Base-by-base conservation (phyloP, 202 grass and related monocot genomes). In the Tripidium arundinaceum region DNA sequence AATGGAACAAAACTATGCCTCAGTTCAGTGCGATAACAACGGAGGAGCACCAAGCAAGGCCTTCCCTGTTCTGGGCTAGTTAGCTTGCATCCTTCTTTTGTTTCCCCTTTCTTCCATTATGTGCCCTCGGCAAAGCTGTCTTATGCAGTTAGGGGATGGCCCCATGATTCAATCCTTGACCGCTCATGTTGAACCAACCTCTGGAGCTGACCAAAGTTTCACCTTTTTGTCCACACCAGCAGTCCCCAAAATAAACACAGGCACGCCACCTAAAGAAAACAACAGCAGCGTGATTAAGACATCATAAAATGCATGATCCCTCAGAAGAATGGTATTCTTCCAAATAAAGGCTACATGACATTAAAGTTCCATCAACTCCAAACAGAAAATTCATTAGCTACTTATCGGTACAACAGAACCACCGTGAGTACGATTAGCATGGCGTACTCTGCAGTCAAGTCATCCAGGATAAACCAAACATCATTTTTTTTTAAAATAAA, bases 151-250 rank as follows among this genome's bases (percentile, higher is more conserved):
- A 75, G 7, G 63, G 14, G 37, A 67, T n/a, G n/a, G n/a, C 52
- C 52, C 19, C 63, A n/a, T n/a, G 47, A 63, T 49, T 16, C 8
- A 26, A 38, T 59, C 15, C 13, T 59, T 27, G 1, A n/a, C 57
- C 28, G 12, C 19, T 93, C 84, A 91, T 34, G 77, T 78, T n/a
- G 92, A 81, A 78, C 63, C 43, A 72, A 31, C 65, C 21, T 89
- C 58, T 10, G 92, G 90, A 39, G 88, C 96, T 72, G 86, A 71
- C 96, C 96, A 99, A 46, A 99, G 88, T 76, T 99, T 99, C 63
- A 93, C 96, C 79, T 91, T 99, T 76, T 94, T 99, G 78, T 99
- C 92, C 16, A 77, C 71, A 19, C 96, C 83, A 61, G 86, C 76
- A n/a, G 74, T 93, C 31, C 85, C 92, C 26, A 99, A 80, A 42